Conservation (phyloP, 805 yeast genomes). For the Wickerhamiella hasegawae region DNA sequence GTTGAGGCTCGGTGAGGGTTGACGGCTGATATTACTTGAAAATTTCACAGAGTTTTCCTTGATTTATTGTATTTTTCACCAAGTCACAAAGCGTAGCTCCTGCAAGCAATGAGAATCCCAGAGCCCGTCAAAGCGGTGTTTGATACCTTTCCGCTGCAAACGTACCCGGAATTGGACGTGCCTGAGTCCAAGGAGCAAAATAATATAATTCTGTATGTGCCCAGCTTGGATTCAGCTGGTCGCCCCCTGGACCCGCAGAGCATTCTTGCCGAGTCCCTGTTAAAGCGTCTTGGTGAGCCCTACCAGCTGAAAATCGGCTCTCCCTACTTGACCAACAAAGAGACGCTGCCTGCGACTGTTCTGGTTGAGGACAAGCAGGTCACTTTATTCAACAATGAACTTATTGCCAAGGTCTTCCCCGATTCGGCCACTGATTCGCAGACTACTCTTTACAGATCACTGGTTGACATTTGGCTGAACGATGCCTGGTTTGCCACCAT, state of each 20-base stretch:
- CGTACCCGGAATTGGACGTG: conserved; percentile 8
- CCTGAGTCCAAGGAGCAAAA: not conserved
- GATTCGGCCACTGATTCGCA: not conserved
- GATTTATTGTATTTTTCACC: too few species aligned
- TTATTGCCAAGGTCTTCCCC: conserved; percentile 2
- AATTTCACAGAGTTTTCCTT: too few species aligned
- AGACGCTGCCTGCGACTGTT: conserved; percentile 10
- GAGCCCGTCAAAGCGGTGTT: conserved; percentile 16
- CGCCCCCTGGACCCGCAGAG: conserved; percentile 20
- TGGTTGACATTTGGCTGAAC: conserved; percentile 10
- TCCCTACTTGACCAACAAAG: conserved; percentile 10
- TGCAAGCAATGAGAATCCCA: conserved; percentile 18
- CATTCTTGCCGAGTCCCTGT: conserved; percentile 11
- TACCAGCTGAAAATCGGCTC: conserved; percentile 2
- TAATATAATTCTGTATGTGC: conserved; percentile 11
- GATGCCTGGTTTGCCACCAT: conserved; percentile 13
- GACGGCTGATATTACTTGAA: too few species aligned
- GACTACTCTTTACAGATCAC: conserved; percentile 2
- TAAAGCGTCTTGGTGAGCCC: conserved; percentile 4
- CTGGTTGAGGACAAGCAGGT: not conserved
- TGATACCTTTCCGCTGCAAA: conserved; percentile 19
- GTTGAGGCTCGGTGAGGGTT: too few species aligned
- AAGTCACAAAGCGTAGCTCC: too few species aligned
- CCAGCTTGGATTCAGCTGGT: conserved; percentile 10
- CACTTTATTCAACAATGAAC: conserved; percentile 3